phyloP scores from a whole-genome alignment of 148 eudicot genomes.

The Bassia scoparia region DNA sequence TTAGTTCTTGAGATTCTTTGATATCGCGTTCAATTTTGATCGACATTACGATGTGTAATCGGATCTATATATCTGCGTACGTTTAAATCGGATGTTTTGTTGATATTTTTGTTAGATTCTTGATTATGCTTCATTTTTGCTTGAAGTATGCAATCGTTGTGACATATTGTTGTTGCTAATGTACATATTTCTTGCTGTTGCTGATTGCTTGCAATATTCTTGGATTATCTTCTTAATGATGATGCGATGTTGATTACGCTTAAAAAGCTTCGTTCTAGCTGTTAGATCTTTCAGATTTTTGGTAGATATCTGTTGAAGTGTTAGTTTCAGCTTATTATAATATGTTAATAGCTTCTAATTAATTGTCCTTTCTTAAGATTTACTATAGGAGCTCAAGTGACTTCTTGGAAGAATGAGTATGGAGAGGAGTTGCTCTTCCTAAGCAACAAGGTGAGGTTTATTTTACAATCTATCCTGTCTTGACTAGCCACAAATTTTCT shows the following conservation, averaged over 20 bases:
- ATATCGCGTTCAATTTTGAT: not conserved
- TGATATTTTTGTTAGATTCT: not conserved
- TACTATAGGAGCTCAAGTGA: conserved; percentile 90
- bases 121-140: too few relatives aligned
- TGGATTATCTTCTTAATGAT: not conserved
- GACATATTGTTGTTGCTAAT: too few relatives aligned
- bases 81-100: conserved; percentile 2
- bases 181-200: not conserved
- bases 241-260: not conserved
- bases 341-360: too few relatives aligned
- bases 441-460: conserved; percentile 66
- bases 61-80: conserved; percentile 9
- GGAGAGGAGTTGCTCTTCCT: conserved; percentile 86
- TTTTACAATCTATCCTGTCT: conserved; percentile 7
- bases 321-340: not conserved
- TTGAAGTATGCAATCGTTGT: too few relatives aligned
- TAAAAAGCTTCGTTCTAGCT: not conserved
- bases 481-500: not conserved
- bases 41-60: not conserved
- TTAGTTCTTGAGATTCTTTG: conserved; percentile 16
- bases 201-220: not conserved
- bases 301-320: not conserved
- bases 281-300: not conserved
- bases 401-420: conserved; percentile 94
- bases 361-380: conserved; percentile 37